These are phyloP conservation scores for Aureobasidium mangrovei DNA, from an alignment of 2,329 filamentous ascomycete genomes.

Conservation along the genomic window DNA sequence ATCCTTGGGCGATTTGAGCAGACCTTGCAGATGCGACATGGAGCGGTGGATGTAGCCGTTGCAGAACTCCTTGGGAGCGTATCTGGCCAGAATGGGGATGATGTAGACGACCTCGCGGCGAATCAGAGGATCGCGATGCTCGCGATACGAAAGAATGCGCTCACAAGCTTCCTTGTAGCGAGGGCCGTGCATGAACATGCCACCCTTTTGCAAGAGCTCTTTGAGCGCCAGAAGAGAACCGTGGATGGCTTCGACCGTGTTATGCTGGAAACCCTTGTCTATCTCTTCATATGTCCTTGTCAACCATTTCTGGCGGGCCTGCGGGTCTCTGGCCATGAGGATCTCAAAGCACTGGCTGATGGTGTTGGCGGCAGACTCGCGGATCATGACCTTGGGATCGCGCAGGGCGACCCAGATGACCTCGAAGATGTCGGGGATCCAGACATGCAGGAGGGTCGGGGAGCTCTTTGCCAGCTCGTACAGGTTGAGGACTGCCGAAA, in stretches of 20 bases:
- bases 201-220: conserved; percentile 85
- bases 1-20: conserved; percentile 92
- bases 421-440: conserved; percentile 90
- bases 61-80: conserved; percentile 84
- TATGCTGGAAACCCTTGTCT: conserved; percentile 66
- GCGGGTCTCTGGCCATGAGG: conserved; percentile 82
- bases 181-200: conserved; percentile 97
- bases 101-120: conserved; percentile 82
- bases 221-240: conserved; percentile 90
- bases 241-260: conserved; percentile 80
- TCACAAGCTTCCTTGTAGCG: conserved; percentile 84
- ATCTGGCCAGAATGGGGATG: conserved; percentile 86
- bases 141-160: conserved; percentile 83
- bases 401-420: conserved; percentile 92
- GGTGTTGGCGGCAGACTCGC: conserved; percentile 83
- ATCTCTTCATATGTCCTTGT: conserved; percentile 83
- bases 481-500: conserved; percentile 84
- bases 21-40: conserved; percentile 90
- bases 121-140: conserved; percentile 81
- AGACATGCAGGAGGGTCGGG: conserved; percentile 89
- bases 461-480: conserved; percentile 87
- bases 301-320: conserved; percentile 82
- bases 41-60: conserved; percentile 84
- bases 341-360: conserved; percentile 95
- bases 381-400: conserved; percentile 82